A percentile compares a stretch with the other conserved stretches of the same genome.
These are phyloP conservation scores for Cairneyella variabilis DNA, from an alignment of 495 filamentous ascomycete species.

Conservation along the genomic window DNA sequence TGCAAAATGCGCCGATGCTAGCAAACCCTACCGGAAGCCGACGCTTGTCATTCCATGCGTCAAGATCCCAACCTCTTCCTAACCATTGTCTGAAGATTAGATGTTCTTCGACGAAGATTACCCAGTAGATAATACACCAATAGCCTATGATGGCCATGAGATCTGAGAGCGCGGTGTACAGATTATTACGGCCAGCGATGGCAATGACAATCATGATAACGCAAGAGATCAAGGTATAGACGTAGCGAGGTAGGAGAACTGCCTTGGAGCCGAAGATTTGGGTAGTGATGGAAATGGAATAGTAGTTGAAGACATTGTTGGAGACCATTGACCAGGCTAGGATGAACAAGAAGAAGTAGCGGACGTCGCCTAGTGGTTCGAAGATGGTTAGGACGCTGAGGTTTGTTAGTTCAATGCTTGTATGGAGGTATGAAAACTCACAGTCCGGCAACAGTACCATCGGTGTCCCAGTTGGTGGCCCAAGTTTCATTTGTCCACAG, in stretches of 20 bases:
- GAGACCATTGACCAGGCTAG: background rate
- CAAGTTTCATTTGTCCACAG: background rate
- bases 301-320: background rate
- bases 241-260: constrained; percentile 34
- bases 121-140: constrained; percentile 52
- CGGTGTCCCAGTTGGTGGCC: background rate
- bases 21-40: constrained; percentile 43
- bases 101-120: constrained; percentile 55
- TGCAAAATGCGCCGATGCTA: constrained; percentile 36
- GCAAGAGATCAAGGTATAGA: constrained; percentile 41
- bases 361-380: background rate
- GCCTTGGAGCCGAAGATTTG: background rate
- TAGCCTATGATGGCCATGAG: constrained; percentile 55
- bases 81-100: constrained; percentile 48
- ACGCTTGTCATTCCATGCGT: constrained; percentile 42
- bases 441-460: background rate
- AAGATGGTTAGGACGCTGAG: background rate
- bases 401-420: too few relatives aligned
- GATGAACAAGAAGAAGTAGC: background rate
- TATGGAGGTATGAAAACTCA: background rate
- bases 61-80: constrained; percentile 39
- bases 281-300: background rate
- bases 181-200: constrained; percentile 37
- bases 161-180: constrained; percentile 40
- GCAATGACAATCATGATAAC: constrained; percentile 34